Evolutionary conservation across 192 early-diverging fungal genomes (phyloP), one percentile per base, ranked within the genome.

Genomic region (Coemansia erecta): DNA sequence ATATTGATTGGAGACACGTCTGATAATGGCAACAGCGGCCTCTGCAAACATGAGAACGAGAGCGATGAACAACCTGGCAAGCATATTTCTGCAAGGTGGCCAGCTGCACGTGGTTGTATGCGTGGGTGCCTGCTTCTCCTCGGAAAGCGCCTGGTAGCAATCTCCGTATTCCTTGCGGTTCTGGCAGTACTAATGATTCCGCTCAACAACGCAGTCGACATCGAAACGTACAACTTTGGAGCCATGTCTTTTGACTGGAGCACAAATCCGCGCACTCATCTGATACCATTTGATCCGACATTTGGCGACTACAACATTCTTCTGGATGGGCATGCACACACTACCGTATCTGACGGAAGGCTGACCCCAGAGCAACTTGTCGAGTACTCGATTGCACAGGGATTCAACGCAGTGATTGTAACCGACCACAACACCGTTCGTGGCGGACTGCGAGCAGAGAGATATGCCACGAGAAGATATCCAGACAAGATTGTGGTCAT

Each of bases 351-450:
- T 8, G 88, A 88, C 50, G 88, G 88, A 0, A 56, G 68, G 18
- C 83, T 90, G 70, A 72, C 70, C 13, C 70, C 81, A 0, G 71
- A 82, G 59, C 81, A 85, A 21, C 51, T 88, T 4, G 49, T 90
- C 17, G 78, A 88, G 21, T 90, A 84, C 70, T 84, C 86, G 70
- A 60, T 72, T n/a, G 88, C 88, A 0, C 85, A 86, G 57, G 86
- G 86, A 41, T 90, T 72, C 60, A 87, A 88, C 61, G 88, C 88
- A 8, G 62, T 88, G 0, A 71, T 87, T 37, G 88, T 88, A 33
- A 88, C 83, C 8, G 88, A 90, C 54, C 88, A 90, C 61, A 88
- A 90, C 56, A 84, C 82, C 0, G 72, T 90, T 12, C 57, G 61
- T 31, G 88, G 88, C 49, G 85, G 83, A 1, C 53, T 88, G 21